Evolutionary conservation across 805 yeast species (phyloP).

Genomic region (Priceomyces castillae): DNA sequence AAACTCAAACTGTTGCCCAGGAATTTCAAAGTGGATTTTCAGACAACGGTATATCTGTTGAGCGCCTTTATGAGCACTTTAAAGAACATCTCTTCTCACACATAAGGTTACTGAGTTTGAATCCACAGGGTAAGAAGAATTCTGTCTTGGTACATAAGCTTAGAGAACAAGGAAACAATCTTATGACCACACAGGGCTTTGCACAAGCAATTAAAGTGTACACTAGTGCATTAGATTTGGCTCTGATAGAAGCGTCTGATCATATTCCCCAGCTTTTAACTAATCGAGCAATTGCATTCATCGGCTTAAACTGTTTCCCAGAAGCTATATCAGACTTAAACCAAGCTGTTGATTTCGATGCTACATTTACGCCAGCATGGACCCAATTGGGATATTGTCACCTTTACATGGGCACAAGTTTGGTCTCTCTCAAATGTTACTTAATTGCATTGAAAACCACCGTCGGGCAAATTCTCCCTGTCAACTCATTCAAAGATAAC

Average conservation of each 20-base stretch:
- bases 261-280: constrained; percentile 32
- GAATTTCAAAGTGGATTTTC: constrained; percentile 8
- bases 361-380: constrained; percentile 42
- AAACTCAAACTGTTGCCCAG: constrained; percentile 9
- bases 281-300: constrained; percentile 41
- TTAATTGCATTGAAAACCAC: constrained; percentile 27
- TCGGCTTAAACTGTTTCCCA: constrained; percentile 38
- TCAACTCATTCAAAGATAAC: constrained; percentile 15
- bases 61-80: constrained; percentile 10
- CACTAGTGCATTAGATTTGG: constrained; percentile 32
- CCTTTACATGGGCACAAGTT: constrained; percentile 36
- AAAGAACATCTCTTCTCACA: constrained; percentile 4
- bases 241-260: constrained; percentile 12
- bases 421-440: constrained; percentile 33
- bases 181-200: constrained; percentile 33
- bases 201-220: constrained; percentile 40
- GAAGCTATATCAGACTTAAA: constrained; percentile 40
- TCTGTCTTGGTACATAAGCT: constrained; percentile 14
- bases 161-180: constrained; percentile 41
- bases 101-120: constrained; percentile 2
- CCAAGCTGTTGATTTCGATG: constrained; percentile 28
- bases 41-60: constrained; percentile 6
- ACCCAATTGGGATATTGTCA: constrained; percentile 43
- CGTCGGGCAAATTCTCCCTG: constrained; percentile 32
- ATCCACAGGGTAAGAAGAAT: neutral